Conservation (phyloP, 106 monocot genomes). For the Triglochin maritima region DNA sequence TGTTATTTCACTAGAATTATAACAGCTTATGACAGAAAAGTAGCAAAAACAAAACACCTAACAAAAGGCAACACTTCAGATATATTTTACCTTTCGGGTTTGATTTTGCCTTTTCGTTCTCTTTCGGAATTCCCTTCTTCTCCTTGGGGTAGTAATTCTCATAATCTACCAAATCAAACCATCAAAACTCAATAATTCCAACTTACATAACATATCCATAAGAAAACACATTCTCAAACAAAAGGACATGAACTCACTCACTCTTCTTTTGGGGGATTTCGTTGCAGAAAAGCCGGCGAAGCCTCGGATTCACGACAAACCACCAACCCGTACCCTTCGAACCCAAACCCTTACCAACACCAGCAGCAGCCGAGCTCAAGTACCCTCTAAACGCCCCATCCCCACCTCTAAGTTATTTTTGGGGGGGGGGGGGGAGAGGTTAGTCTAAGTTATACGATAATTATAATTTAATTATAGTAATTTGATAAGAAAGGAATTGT, state of each 20-base stretch:
- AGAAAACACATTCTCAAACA: neutral
- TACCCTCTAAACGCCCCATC: constrained; percentile 39
- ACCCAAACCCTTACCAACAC: constrained; percentile 4
- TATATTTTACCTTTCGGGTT: constrained; percentile 41
- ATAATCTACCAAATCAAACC: constrained; percentile 44
- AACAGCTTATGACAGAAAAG: too few relatives aligned
- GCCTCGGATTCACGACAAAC: constrained; percentile 48
- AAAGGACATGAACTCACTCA: constrained; percentile 16
- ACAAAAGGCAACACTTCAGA: too few relatives aligned
- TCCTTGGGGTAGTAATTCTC: constrained; percentile 79
- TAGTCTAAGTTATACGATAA: too few relatives aligned
- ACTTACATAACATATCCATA: neutral
- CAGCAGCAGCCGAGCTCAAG: constrained; percentile 42
- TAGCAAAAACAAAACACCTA: too few relatives aligned
- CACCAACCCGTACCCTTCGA: constrained; percentile 48
- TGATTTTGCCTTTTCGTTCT: constrained; percentile 48
- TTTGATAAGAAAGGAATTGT: too few relatives aligned
- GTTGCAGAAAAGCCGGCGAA: constrained; percentile 61
- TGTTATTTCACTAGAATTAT: neutral
- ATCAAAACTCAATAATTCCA: neutral
- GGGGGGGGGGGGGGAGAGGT: too few relatives aligned
- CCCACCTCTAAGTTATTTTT: too few relatives aligned
- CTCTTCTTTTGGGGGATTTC: constrained; percentile 57
- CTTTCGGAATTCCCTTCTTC: constrained; percentile 68
- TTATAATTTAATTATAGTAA: too few relatives aligned